phyloP scores from a whole-genome alignment of 352 stramenopile species.

The Globisporangium abappressorium region DNA sequence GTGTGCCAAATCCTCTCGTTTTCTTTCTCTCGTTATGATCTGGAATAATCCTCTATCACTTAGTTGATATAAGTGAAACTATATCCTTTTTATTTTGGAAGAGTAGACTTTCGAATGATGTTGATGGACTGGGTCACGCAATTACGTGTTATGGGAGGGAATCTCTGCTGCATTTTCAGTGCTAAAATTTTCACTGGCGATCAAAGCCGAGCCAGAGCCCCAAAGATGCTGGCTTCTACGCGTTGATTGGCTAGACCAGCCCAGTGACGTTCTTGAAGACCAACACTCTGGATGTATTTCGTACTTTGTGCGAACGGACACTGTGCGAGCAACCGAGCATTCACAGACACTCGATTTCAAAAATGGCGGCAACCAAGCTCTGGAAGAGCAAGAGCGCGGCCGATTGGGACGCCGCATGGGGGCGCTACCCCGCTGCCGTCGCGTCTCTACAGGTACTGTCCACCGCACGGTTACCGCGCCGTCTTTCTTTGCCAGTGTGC shows the following conservation, averaged over 20 bases:
- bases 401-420: slow-evolving; percentile 37
- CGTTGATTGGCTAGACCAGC: background rate
- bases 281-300: slow-evolving; percentile 5
- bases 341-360: no score
- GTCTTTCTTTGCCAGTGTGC: background rate
- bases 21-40: background rate
- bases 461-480: background rate
- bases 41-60: background rate
- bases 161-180: background rate
- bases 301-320: background rate
- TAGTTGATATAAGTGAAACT: background rate
- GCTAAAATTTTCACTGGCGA: background rate
- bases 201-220: background rate
- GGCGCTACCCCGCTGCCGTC: slow-evolving; percentile 40
- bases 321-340: background rate
- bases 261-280: background rate
- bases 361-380: slow-evolving; percentile 16
- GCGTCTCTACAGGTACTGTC: slow-evolving; percentile 33
- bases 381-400: slow-evolving; percentile 25
- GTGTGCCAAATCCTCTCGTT: background rate
- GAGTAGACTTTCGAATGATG: background rate
- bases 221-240: background rate
- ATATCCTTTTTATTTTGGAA: background rate
- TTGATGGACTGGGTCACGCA: background rate
- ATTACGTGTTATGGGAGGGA: background rate